These are phyloP conservation scores for Triadica sebifera DNA, from an alignment of 345 rosid species.

Conservation along the genomic window DNA sequence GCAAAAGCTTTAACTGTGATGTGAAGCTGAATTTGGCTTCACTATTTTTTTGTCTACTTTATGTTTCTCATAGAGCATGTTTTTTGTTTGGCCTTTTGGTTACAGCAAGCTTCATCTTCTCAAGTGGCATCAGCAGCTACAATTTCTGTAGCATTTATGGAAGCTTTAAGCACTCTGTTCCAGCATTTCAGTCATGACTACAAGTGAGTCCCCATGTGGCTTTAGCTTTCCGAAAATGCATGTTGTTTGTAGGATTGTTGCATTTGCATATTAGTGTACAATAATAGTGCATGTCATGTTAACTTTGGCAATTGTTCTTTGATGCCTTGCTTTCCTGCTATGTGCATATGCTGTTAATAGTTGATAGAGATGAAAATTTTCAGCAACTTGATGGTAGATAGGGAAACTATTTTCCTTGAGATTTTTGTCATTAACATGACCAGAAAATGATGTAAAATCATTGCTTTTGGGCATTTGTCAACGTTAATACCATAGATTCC, in stretches of 20 bases:
- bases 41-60: not conserved
- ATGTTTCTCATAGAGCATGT: not conserved
- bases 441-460: not conserved
- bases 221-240: not conserved
- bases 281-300: not conserved
- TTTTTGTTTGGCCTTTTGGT: slow-evolving; percentile 18
- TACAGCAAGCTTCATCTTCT: slow-evolving; percentile 89
- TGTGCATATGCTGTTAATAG: not conserved
- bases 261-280: not conserved
- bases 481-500: not conserved
- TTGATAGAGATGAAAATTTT: not conserved
- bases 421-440: not conserved
- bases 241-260: slow-evolving; percentile 11
- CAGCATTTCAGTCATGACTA: slow-evolving; percentile 81
- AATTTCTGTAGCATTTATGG: slow-evolving; percentile 94
- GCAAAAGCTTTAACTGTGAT: not conserved
- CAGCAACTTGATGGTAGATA: not conserved
- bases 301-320: not conserved
- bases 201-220: slow-evolving; percentile 49
- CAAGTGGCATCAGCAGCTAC: slow-evolving; percentile 96
- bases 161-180: slow-evolving; percentile 82
- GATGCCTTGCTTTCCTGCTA: not conserved
- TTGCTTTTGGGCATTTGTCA: not conserved
- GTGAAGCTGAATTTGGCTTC: not conserved
- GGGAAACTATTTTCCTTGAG: not conserved